Base-by-base conservation (phyloP, 202 grass and related monocot genomes). In the Zizania palustris region DNA sequence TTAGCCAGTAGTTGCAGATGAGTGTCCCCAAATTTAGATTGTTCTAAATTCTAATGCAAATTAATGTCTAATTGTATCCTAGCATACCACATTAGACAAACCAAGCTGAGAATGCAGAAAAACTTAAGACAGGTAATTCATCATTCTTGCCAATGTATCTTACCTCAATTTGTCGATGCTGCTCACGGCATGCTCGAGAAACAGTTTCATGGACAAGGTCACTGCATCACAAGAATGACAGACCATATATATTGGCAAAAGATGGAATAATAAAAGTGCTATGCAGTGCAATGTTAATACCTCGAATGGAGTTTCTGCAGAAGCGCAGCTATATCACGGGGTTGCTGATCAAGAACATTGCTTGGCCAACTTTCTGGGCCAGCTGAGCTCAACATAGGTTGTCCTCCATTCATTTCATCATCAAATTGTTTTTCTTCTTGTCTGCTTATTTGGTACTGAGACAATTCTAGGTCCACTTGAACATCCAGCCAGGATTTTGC, bases 301-400 rank as follows among this genome's bases (percentile, higher is more conserved):
- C 95, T 95, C 45, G 95, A 98, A 77, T 94, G 95, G 33, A 98
- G 89, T 74, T 98, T 98, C 83, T 98, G 95, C 73, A 98, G 78
- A 92, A 98, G 91, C 8, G 95, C 85, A 61, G 77, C 14, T 71
- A 98, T 87, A 91, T 98, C 89, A 82, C 85, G 89, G 77, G 95
- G 89, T 77, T 92, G 91, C 75, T 98, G 95, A 77, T 95, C 91
- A 84, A 94, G 80, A 51, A 98, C 89, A 85, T 90, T 89, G 66
- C 68, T 82, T 68, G 95, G 95, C 95, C 95, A 98, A 82, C 78
- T 94, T 79, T 93, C 91, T 73, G 88, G 81, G 68, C 91, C 77
- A 72, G 73, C 76, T 39, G 71, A 67, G 78, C 67, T 77, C 54
- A 69, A 60, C 59, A 87, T 87, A 50, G 72, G 59, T 74, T 88